Evolutionary conservation across 2,329 filamentous ascomycete genomes (phyloP).

Genomic region (Thelonectria discophora): DNA sequence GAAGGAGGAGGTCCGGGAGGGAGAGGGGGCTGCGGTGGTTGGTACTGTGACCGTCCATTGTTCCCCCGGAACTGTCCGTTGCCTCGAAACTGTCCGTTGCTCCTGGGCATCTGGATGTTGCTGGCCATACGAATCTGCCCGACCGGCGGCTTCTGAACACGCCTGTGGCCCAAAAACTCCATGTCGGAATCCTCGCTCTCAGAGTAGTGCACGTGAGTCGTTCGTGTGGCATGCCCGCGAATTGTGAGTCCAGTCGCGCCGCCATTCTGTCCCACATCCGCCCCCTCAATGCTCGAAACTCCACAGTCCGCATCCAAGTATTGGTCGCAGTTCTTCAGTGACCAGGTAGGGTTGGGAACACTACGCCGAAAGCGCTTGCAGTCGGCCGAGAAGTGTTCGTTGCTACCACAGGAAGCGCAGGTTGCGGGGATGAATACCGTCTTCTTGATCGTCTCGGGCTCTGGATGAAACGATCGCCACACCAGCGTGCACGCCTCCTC

Average conservation of each 20-base stretch:
- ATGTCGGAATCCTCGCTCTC: slow-evolving; percentile 58
- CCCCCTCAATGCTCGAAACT: slow-evolving; percentile 50
- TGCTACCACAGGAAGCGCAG: slow-evolving; percentile 65
- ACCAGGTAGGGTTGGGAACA: slow-evolving; percentile 59
- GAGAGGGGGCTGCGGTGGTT: slow-evolving; percentile 47
- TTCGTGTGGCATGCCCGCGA: slow-evolving; percentile 46
- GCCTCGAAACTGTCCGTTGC: slow-evolving; percentile 22
- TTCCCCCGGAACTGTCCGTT: slow-evolving; percentile 26
- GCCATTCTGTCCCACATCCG: slow-evolving; percentile 35
- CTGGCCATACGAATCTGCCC: slow-evolving; percentile 52
- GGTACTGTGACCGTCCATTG: background rate
- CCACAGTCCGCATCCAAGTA: slow-evolving; percentile 60
- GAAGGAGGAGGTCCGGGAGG: slow-evolving; percentile 51
- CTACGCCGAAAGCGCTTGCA: slow-evolving; percentile 50
- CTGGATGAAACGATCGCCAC: slow-evolving; percentile 65
- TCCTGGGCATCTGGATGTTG: slow-evolving; percentile 51
- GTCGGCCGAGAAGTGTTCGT: slow-evolving; percentile 65
- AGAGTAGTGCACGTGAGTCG: slow-evolving; percentile 55
- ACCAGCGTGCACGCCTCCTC: slow-evolving; percentile 68
- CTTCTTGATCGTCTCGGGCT: slow-evolving; percentile 52
- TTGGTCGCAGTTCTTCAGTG: slow-evolving; percentile 55
- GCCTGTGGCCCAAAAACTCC: slow-evolving; percentile 52
- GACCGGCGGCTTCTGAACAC: slow-evolving; percentile 43
- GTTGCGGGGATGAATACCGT: slow-evolving; percentile 60
- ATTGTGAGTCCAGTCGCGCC: slow-evolving; percentile 43